Base-by-base conservation (phyloP, 768 basidiomycete genomes). In the Phanerodontia chrysosporium region DNA sequence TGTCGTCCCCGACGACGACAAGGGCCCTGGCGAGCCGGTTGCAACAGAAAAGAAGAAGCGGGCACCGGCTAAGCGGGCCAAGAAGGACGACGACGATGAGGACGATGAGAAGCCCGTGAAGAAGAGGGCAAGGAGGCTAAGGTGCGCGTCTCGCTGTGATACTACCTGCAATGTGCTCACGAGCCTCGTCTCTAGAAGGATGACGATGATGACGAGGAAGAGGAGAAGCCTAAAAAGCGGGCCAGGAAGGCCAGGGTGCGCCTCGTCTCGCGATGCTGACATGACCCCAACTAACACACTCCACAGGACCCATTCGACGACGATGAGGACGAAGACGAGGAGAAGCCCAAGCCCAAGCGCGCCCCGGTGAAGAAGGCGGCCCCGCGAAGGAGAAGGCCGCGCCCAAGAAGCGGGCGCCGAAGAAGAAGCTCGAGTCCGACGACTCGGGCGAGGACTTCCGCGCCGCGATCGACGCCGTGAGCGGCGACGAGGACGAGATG, bases 191-290 rank as follows among this genome's bases (percentile, higher is more conserved):
- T 13, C 57, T 29, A 66, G 60, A 62, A 67, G 44, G 62, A 59
- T 25, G 65, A 66, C 1, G 64, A 65, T 49, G 69, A 64, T 2
- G 59, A 59, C 8, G 65, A 35, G 30, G 51, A 52, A 9, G 80
- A 79, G 55, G 80, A 82, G 57, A 80, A 83, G 10, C 80, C 80
- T 69, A 83, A 81, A 74, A 80, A 80, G 60, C 76, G 78, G n/a
- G 59, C 58, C 27, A 67, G 69, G 45, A 69, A 67, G 42, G 67
- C 63, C 27, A 49, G 28, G 27, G 48, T 28, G 24, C 24, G 28
- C 13, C 24, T 28, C 13, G 3, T 8, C 14, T 49, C 25, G 14
- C n/a, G 18, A n/a, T n/a, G n/a, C n/a, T n/a, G n/a, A 6, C 45
- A 45, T 8, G 14, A n/a, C 48, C 21, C 25, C 28, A 49, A 28